Conservation (phyloP, 1,284 basidiomycete genomes). For the Sporisorium reilianum region DNA sequence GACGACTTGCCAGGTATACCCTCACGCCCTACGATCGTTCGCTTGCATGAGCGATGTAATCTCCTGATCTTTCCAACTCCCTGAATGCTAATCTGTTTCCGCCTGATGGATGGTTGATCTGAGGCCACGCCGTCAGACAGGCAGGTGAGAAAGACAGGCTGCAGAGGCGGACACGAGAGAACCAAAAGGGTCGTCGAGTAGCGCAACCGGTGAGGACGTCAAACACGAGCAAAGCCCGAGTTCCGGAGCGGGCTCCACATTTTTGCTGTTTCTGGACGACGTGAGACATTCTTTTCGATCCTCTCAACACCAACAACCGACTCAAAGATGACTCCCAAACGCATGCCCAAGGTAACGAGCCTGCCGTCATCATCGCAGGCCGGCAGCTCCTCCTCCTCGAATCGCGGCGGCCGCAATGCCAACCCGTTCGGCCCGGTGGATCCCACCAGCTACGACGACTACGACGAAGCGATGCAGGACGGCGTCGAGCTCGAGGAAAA, state of each 20-base stretch:
- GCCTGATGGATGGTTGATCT: too few relatives aligned
- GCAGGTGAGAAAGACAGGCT: not conserved
- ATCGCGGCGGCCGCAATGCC: constrained; percentile 16
- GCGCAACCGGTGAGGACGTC: not conserved
- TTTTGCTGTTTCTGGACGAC: not conserved
- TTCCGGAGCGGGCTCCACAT: constrained; percentile 5
- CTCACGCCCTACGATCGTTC: too few relatives aligned
- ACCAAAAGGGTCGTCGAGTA: not conserved
- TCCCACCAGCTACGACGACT: constrained; percentile 41
- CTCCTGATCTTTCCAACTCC: too few relatives aligned
- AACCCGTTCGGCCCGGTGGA: constrained; percentile 32
- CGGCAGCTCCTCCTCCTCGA: constrained; percentile 7
- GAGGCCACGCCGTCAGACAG: not conserved
- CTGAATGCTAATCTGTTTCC: too few relatives aligned
- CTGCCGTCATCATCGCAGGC: constrained; percentile 12
- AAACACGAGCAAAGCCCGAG: constrained; percentile 10
- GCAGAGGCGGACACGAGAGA: not conserved
- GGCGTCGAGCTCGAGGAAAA: constrained; percentile 58
- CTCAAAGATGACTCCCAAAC: constrained; percentile 29
- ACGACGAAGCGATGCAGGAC: constrained; percentile 55
- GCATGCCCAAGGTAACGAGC: constrained; percentile 38
- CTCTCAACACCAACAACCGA: not conserved
- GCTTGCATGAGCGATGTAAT: too few relatives aligned
- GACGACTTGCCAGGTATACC: too few relatives aligned
- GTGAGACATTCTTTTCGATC: not conserved